These are phyloP conservation scores for Penicillium lividum DNA, from an alignment of 495 filamentous ascomycete genomes.

Conservation along the genomic window DNA sequence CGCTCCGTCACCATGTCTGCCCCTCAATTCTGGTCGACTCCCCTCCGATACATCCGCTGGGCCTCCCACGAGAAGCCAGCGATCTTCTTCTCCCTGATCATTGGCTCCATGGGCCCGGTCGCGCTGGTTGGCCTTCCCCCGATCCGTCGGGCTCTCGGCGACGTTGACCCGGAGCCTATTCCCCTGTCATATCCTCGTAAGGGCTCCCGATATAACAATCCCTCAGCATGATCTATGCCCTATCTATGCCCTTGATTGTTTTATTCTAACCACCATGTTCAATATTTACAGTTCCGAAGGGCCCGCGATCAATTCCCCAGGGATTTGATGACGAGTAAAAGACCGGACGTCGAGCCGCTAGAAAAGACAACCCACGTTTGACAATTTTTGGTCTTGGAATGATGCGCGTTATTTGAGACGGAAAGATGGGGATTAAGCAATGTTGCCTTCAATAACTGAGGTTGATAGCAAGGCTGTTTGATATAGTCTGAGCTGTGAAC, in stretches of 20 bases:
- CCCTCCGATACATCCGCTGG: slow-evolving; percentile 83
- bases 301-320: slow-evolving; percentile 66
- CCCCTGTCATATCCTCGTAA: slow-evolving; percentile 91
- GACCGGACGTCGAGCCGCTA: slow-evolving; percentile 7
- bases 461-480: slow-evolving; percentile 1
- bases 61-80: slow-evolving; percentile 82
- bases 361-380: background rate
- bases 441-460: slow-evolving; percentile 11
- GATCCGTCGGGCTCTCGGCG: slow-evolving; percentile 66
- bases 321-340: slow-evolving; percentile 73
- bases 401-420: slow-evolving; percentile 10
- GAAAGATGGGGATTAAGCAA: slow-evolving; percentile 14
- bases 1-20: slow-evolving; percentile 54
- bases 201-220: slow-evolving; percentile 21
- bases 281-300: slow-evolving; percentile 64
- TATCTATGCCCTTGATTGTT: too few species aligned
- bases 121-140: slow-evolving; percentile 68
- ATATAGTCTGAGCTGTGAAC: background rate
- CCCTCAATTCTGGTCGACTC: slow-evolving; percentile 80
- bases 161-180: slow-evolving; percentile 66
- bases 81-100: slow-evolving; percentile 76
- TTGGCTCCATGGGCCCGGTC: slow-evolving; percentile 73
- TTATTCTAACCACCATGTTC: slow-evolving; percentile 10
- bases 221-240: background rate
- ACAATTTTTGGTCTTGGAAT: slow-evolving; percentile 1